These are phyloP conservation scores for Hyaloperonospora arabidopsidis DNA, from an alignment of 352 stramenopile genomes.

Conservation along the genomic window DNA sequence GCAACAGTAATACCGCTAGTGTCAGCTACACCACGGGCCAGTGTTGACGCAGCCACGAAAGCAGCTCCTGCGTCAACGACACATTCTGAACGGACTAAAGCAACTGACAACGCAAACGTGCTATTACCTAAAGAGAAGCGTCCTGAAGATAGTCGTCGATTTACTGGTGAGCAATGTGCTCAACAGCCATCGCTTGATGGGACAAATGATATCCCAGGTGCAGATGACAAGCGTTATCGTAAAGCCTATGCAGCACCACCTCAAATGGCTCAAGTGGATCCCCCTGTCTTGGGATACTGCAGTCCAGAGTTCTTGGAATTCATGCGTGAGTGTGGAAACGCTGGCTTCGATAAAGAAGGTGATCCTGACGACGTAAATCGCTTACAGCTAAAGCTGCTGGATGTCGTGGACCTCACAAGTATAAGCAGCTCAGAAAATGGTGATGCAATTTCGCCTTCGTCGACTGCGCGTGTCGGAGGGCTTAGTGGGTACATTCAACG, in stretches of 20 bases:
- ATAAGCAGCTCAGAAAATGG: conserved; percentile 45
- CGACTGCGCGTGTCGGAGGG: conserved; percentile 7
- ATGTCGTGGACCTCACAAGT: conserved; percentile 57
- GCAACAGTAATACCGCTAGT: background rate
- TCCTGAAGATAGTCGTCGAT: background rate
- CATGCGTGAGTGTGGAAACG: conserved; percentile 38
- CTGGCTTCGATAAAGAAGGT: conserved; percentile 31
- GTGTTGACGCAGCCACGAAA: background rate
- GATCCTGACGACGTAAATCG: conserved; percentile 34
- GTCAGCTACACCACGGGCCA: background rate
- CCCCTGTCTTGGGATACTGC: conserved; percentile 29
- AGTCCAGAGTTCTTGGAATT: conserved; percentile 39
- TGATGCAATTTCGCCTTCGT: conserved; percentile 21
- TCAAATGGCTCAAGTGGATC: conserved; percentile 15
- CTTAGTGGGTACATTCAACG: background rate
- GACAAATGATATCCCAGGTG: conserved; percentile 2
- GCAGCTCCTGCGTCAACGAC: background rate
- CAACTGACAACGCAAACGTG: conserved; percentile 7
- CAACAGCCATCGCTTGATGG: conserved; percentile 4
- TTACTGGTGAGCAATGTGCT: conserved; percentile 1
- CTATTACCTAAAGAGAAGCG: conserved; percentile 29
- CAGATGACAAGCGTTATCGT: conserved; percentile 6
- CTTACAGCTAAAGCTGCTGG: conserved; percentile 33
- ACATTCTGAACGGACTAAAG: background rate
- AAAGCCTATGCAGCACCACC: conserved; percentile 6